Base-by-base conservation (phyloP, 805 yeast species). In the Myxozyma nipponensis region DNA sequence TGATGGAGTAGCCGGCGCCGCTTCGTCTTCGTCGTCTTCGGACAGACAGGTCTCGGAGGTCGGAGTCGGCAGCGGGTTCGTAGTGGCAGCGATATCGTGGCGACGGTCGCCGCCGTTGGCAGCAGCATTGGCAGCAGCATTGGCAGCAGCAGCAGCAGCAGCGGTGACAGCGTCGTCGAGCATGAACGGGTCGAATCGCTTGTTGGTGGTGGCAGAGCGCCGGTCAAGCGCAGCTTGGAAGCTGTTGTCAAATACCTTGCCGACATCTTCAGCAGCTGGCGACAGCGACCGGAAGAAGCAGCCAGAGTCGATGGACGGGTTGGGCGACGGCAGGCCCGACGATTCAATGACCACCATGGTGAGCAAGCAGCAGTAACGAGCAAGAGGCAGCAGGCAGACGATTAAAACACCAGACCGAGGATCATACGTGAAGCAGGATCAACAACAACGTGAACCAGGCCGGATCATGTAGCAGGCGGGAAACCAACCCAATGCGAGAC, bases 311-410 rank as follows among this genome's bases (percentile, higher is more conserved):
- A 54, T 21, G 17, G 58, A 54, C 19, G 58, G 58, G 39, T 54
- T 52, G 36, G 58, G 58, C 28, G 58, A 54, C 32, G 57, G 58
- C 32, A 54, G 49, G 35, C 58, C 58, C 15, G 46, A 38, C 40
- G 44, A 26, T 28, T 47, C 57, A 34, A 54, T 39, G 39, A 44
- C 26, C 34, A 13, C 32, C 52, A 48, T 48, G 26, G 43, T 28
- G 32, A 28, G 7, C 32, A 28, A n/a, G n/a, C n/a, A n/a, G n/a
- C n/a, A n/a, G n/a, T n/a, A n/a, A n/a, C n/a, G n/a, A n/a, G n/a
- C n/a, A n/a, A n/a, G n/a, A n/a, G n/a, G n/a, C n/a, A n/a, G n/a
- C n/a, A n/a, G n/a, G n/a, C n/a, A n/a, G n/a, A n/a, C n/a, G n/a
- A n/a, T n/a, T n/a, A n/a, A n/a, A n/a, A n/a, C n/a, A n/a, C n/a